Evolutionary conservation across 305 asterid species (phyloP).

Genomic region (Stenogyne calaminthoides): DNA sequence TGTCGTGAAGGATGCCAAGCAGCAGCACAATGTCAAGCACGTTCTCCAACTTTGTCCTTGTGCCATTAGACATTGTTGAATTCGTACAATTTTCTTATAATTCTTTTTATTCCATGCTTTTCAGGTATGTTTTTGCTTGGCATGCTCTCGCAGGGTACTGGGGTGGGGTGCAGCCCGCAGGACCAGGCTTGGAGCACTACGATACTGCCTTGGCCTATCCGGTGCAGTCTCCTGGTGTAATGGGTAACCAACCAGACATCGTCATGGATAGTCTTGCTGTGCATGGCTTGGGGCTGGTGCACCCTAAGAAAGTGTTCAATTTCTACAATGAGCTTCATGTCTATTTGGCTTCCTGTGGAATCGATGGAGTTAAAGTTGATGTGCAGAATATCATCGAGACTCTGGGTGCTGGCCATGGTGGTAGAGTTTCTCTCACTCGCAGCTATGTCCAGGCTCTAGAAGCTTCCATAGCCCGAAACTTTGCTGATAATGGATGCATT

Average conservation of each 20-base stretch:
- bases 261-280: conserved; percentile 93
- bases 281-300: conserved; percentile 85
- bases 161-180: conserved; percentile 95
- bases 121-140: conserved; percentile 79
- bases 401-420: conserved; percentile 96
- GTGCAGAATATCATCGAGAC: conserved; percentile 93
- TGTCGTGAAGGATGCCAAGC: conserved; percentile 72
- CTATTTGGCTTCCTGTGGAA: conserved; percentile 86
- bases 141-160: conserved; percentile 95
- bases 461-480: conserved; percentile 78
- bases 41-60: conserved; percentile 30
- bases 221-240: conserved; percentile 81
- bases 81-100: neutral
- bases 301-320: conserved; percentile 80
- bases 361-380: conserved; percentile 94
- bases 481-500: conserved; percentile 82
- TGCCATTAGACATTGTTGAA: neutral
- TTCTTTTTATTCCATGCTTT: neutral
- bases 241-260: conserved; percentile 91
- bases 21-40: conserved; percentile 68
- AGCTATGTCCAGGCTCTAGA: conserved; percentile 89
- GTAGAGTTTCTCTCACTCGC: conserved; percentile 86
- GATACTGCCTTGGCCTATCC: conserved; percentile 86
- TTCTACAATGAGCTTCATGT: conserved; percentile 91
- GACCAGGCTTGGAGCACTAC: conserved; percentile 85